These are phyloP conservation scores for Trichoderma oligosporum DNA, from an alignment of 2,329 filamentous ascomycete species.

Conservation along the genomic window DNA sequence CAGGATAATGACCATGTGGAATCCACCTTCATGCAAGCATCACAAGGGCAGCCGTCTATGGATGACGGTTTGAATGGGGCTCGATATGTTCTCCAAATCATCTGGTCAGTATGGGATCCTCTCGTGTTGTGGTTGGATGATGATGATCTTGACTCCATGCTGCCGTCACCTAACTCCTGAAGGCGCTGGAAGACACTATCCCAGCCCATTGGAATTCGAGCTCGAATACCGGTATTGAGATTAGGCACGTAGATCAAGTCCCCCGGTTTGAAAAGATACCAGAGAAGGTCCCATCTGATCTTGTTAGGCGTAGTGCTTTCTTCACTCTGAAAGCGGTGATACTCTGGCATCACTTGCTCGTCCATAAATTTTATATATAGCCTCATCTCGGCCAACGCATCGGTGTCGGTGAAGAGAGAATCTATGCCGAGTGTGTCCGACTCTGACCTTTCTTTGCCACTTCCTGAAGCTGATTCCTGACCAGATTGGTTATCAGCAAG, in stretches of 20 bases:
- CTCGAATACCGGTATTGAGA: slow-evolving; percentile 6
- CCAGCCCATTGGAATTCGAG: slow-evolving; percentile 1
- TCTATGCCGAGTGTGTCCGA: slow-evolving; percentile 3
- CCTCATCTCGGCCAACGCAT: slow-evolving; percentile 3
- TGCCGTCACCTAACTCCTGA: neutral
- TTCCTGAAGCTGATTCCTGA: neutral
- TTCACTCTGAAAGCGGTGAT: neutral
- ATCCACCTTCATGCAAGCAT: neutral
- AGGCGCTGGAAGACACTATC: slow-evolving; percentile 3
- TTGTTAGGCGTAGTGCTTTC: neutral
- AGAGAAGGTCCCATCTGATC: slow-evolving; percentile 11
- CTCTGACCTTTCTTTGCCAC: neutral
- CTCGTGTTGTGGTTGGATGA: neutral
- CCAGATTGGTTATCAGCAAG: neutral
- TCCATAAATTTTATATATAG: slow-evolving; percentile 16
- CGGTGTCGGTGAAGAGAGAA: neutral
- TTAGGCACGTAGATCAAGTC: slow-evolving; percentile 5
- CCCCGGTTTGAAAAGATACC: slow-evolving; percentile 14
- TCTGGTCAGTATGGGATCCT: slow-evolving; percentile 7
- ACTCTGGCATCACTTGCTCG: slow-evolving; percentile 7
- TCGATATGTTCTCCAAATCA: slow-evolving; percentile 11
- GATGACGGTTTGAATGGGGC: neutral
- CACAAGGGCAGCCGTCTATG: slow-evolving; percentile 6
- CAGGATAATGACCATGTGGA: neutral
- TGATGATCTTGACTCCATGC: neutral